Conservation (phyloP, 176 grass and related monocot genomes). For the Raddia distichophylla region DNA sequence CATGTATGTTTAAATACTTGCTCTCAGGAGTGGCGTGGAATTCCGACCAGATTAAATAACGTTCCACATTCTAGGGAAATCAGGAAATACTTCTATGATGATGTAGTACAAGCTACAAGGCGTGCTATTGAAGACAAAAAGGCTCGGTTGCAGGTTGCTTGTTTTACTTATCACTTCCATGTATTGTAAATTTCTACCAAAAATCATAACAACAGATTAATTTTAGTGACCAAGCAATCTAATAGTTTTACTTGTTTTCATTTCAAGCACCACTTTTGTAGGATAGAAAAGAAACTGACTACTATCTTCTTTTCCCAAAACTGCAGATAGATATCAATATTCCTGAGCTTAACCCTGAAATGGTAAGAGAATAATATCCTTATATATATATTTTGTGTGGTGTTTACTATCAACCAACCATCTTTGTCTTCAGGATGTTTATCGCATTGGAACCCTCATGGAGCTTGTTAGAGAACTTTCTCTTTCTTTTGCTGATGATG, state of each 20-base stretch:
- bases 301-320: slow-evolving; percentile 27
- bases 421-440: slow-evolving; percentile 78
- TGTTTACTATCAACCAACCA: slow-evolving; percentile 16
- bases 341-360: slow-evolving; percentile 97
- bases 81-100: slow-evolving; percentile 84
- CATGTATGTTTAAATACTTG: slow-evolving; percentile 25
- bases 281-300: slow-evolving; percentile 5
- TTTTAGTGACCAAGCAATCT: slow-evolving; percentile 1
- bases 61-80: slow-evolving; percentile 98
- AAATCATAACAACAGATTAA: slow-evolving; percentile 29
- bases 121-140: slow-evolving; percentile 90
- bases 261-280: background rate
- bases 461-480: slow-evolving; percentile 93
- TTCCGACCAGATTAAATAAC: slow-evolving; percentile 96
- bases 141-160: slow-evolving; percentile 71
- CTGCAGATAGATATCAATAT: slow-evolving; percentile 95
- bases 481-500: slow-evolving; percentile 93
- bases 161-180: slow-evolving; percentile 22
- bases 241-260: slow-evolving; percentile 19
- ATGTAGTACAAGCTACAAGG: slow-evolving; percentile 68
- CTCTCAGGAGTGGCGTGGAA: slow-evolving; percentile 76
- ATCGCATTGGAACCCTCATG: slow-evolving; percentile 96
- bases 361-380: slow-evolving; percentile 64
- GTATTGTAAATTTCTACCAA: background rate
- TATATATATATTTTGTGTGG: slow-evolving; percentile 33